Conservation (phyloP, 2,329 filamentous ascomycete species). For the Talaromyces atroroseus region DNA sequence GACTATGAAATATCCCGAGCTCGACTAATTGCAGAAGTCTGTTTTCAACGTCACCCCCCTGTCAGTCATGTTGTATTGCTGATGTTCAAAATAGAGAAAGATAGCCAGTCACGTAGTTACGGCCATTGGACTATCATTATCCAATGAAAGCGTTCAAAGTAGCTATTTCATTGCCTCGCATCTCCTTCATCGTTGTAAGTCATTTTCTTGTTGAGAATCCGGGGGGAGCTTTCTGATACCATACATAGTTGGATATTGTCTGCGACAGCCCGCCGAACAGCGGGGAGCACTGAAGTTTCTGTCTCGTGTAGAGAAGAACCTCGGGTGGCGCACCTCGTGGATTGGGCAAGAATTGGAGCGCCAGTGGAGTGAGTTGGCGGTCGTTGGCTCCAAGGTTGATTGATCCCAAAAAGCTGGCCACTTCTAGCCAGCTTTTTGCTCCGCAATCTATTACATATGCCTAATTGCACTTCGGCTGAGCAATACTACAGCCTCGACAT, state of each 20-base stretch:
- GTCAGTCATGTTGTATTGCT: neutral
- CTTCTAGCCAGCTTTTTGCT: too few species aligned
- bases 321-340: slow-evolving; percentile 30
- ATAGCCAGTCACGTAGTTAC: slow-evolving; percentile 26
- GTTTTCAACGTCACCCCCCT: neutral
- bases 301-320: slow-evolving; percentile 20
- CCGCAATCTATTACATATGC: too few species aligned
- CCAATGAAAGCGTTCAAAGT: slow-evolving; percentile 26
- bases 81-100: slow-evolving; percentile 18
- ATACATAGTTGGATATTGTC: slow-evolving; percentile 27
- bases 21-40: slow-evolving; percentile 26
- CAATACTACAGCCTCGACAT: too few species aligned
- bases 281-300: slow-evolving; percentile 26
- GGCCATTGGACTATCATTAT: slow-evolving; percentile 28
- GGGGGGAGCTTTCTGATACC: slow-evolving; percentile 1
- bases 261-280: slow-evolving; percentile 24
- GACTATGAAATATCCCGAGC: slow-evolving; percentile 25
- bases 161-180: slow-evolving; percentile 16
- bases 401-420: too few species aligned
- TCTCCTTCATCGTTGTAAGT: slow-evolving; percentile 28
- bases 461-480: too few species aligned
- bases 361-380: slow-evolving; percentile 26
- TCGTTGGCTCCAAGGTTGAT: neutral
- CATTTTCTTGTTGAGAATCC: neutral
- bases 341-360: slow-evolving; percentile 24